Evolutionary conservation across 257 asterid species (phyloP), one percentile per base, ranked within the genome.

Genomic region (Penstemon davidsonii): DNA sequence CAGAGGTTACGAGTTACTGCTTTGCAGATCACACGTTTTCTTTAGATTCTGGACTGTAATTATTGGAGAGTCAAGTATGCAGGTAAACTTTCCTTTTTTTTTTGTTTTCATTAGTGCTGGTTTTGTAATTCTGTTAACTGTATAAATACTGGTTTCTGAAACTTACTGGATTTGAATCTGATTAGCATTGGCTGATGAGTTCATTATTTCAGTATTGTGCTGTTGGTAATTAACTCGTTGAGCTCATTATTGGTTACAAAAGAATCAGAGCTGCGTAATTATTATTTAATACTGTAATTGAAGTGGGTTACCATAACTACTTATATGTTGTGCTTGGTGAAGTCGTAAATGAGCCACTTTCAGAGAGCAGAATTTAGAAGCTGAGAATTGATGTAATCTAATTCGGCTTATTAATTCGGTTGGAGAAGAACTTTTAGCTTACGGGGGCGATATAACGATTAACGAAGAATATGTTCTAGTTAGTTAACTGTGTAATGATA

Each of bases 11-110:
- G 77, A 76, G 83, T 75, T 76, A 62, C 63, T 76, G 73, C 67
- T 70, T 77, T 82, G 67, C 73, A 78, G 92, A 91, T 88, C 92
- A 79, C 76, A 64, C 76, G 77, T 70, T 69, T 73, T 76, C 70
- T 63, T 76, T 68, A 46, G 64, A 83, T 78, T 78, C 75, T 56
- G 75, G 51, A 55, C 70, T 41, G 77, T 61, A 64, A 71, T 64
- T 74, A 68, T 77, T 51, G 19, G 8, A 55, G 65, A 74, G 79
- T 68, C 59, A 70, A 65, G 61, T 68, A 52, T 76, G 60, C 74
- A 78, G 81, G 76, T 80, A 73, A 62, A 19, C 33, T 43, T 55
- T 36, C 49, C 59, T 37, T 25, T 38, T 7, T 5, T 61, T 61
- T 51, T 66, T 73, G 67, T 60, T 61, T 18, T 61, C n/a, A 59